Percentiles rank a stretch among this genome's conserved stretches.
Evolutionary conservation across 1,284 basidiomycete species (phyloP).

Genomic region (Marasmius oreades): DNA sequence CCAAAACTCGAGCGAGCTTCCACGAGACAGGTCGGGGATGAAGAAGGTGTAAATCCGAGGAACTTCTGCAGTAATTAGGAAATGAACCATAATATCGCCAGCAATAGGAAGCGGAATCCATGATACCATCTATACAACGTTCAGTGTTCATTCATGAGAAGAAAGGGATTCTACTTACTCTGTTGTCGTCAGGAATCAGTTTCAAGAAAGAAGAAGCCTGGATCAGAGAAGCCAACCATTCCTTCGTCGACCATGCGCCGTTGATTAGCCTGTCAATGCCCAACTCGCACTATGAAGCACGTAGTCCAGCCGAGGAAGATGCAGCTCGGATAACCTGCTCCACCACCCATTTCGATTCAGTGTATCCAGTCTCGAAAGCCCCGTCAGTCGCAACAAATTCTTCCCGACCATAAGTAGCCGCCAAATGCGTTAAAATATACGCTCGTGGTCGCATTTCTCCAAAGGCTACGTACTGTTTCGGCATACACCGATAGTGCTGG

Average conservation of each 20-base stretch:
- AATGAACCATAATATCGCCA: neutral
- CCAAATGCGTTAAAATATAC: too few relatives aligned
- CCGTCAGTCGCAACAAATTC: constrained; percentile 14
- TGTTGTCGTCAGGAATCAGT: constrained; percentile 25
- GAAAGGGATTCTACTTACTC: constrained; percentile 20
- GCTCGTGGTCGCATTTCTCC: too few relatives aligned
- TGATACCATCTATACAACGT: neutral
- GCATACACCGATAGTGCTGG: constrained; percentile 25
- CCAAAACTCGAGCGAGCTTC: neutral
- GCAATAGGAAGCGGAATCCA: neutral
- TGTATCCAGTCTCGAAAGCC: constrained; percentile 32
- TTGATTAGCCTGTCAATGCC: constrained; percentile 34
- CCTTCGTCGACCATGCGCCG: constrained; percentile 40
- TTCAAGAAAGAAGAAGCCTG: constrained; percentile 28
- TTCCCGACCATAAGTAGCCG: neutral
- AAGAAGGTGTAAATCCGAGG: neutral
- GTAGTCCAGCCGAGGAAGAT: constrained; percentile 19
- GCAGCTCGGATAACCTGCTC: constrained; percentile 32
- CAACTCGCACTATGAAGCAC: constrained; percentile 32
- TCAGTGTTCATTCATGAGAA: constrained; percentile 2
- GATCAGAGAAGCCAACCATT: constrained; percentile 43
- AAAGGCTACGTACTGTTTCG: constrained; percentile 13
- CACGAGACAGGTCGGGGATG: neutral
- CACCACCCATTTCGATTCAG: constrained; percentile 42
- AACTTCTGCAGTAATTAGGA: neutral